Conservation (phyloP, 768 basidiomycete genomes). For the Pisolithus tinctorius region DNA sequence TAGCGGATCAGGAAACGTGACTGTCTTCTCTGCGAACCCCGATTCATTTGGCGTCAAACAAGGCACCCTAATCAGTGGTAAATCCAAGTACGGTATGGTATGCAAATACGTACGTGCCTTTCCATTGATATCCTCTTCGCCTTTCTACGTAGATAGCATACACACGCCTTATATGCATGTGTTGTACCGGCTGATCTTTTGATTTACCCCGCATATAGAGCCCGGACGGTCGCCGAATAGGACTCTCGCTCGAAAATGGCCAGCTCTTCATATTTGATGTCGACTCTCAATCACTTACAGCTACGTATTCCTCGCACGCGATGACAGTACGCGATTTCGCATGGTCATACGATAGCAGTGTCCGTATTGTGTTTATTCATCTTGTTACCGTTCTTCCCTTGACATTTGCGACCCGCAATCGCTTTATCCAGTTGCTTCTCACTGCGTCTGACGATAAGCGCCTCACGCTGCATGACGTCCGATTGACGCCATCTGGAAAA, state of each 20-base stretch:
- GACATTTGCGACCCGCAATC: not conserved
- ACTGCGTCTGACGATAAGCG: constrained; percentile 93
- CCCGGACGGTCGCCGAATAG: constrained; percentile 79
- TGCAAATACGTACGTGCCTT: constrained; percentile 52
- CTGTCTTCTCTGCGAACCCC: constrained; percentile 61
- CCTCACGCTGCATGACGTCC: constrained; percentile 85
- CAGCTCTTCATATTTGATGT: constrained; percentile 84
- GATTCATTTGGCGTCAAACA: constrained; percentile 64
- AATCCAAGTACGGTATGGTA: constrained; percentile 72
- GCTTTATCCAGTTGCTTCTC: constrained; percentile 55
- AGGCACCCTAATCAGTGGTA: constrained; percentile 54
- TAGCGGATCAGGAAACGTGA: constrained; percentile 63
- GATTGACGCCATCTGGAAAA: constrained; percentile 52
- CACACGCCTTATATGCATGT: not conserved
- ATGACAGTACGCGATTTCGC: constrained; percentile 82
- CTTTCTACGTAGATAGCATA: not conserved
- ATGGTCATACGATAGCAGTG: constrained; percentile 88
- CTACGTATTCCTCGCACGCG: constrained; percentile 82
- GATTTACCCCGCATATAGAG: constrained; percentile 45
- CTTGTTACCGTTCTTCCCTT: too few species aligned
- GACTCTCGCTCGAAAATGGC: constrained; percentile 80
- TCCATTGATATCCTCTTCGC: constrained; percentile 5
- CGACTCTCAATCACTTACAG: constrained; percentile 54
- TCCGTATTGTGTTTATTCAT: constrained; percentile 29
- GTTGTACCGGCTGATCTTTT: not conserved